These are phyloP conservation scores for Neurospora sp. DNA, from an alignment of 495 filamentous ascomycete species.

Conservation along the genomic window DNA sequence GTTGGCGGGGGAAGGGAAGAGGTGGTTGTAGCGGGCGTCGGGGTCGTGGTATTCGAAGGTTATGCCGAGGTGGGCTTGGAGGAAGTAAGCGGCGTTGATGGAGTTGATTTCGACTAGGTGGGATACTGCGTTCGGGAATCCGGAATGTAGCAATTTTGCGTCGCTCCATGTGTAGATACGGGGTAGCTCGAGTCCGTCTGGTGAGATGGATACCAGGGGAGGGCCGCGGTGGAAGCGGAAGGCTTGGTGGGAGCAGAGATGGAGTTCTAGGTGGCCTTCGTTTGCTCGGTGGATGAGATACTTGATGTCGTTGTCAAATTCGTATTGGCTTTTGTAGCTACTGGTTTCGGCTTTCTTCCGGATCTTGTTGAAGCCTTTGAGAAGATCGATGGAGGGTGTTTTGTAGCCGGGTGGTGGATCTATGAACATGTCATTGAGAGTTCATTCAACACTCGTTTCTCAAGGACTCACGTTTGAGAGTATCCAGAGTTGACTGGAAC, in stretches of 20 bases:
- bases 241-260: not conserved
- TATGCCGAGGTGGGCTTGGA: not conserved
- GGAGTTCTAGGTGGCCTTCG: not conserved
- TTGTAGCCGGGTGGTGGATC: not conserved
- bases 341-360: not conserved
- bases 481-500: not conserved
- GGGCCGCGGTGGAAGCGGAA: not conserved
- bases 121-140: not conserved
- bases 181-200: not conserved
- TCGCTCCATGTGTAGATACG: not conserved
- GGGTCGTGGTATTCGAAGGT: not conserved
- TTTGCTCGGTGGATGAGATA: not conserved
- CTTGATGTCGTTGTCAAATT: not conserved
- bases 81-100: not conserved
- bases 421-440: not conserved
- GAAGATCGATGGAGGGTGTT: not conserved
- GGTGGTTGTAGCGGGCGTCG: conserved; percentile 5
- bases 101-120: not conserved
- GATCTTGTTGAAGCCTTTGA: not conserved
- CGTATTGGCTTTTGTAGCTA: not conserved
- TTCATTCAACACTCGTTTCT: not conserved
- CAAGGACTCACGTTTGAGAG: not conserved
- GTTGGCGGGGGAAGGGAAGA: conserved; percentile 5
- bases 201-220: not conserved
- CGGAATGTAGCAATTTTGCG: not conserved